A percentile compares a stretch with the other conserved stretches of the same genome.
phyloP scores from a whole-genome alignment of 2,329 filamentous ascomycete species.

The Neopestalotiopsis sp. region DNA sequence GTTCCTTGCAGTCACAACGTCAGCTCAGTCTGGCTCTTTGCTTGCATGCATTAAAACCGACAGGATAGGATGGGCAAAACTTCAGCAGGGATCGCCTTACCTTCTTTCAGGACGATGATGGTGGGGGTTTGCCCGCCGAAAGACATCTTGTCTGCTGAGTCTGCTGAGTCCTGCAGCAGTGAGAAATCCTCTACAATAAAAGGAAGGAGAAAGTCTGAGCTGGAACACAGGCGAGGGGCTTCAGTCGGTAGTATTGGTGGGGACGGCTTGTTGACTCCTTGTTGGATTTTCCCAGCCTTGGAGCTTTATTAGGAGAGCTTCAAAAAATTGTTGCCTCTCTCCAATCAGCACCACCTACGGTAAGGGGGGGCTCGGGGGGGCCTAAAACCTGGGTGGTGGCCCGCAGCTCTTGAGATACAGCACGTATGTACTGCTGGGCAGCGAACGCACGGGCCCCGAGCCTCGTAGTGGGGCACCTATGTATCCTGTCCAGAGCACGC shows the following conservation, averaged over 20 bases:
- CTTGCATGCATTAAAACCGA: conserved; percentile 14
- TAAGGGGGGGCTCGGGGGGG: background rate
- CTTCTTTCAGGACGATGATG: conserved; percentile 97
- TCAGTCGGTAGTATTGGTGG: background rate
- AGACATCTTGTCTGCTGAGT: conserved; percentile 67
- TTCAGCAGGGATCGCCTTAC: conserved; percentile 57
- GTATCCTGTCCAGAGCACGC: no score
- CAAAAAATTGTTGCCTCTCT: conserved; percentile 56
- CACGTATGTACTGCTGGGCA: background rate
- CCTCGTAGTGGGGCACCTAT: no score
- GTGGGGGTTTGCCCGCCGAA: conserved; percentile 98
- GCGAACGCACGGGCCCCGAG: background rate
- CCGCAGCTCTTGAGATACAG: background rate
- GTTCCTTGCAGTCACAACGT: conserved; percentile 67
- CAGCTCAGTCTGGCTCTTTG: background rate
- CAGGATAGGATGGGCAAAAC: background rate
- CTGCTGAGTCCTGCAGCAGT: background rate
- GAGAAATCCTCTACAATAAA: background rate
- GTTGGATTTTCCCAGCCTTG: conserved; percentile 22
- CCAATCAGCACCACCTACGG: background rate
- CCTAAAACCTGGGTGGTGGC: background rate
- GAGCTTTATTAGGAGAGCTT: conserved; percentile 46
- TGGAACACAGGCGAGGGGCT: background rate
- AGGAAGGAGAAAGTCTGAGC: background rate
- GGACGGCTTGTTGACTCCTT: conserved; percentile 24